These are phyloP conservation scores for Cladosporium sphaerospermum DNA, from an alignment of 2,329 filamentous ascomycete species.

Conservation along the genomic window DNA sequence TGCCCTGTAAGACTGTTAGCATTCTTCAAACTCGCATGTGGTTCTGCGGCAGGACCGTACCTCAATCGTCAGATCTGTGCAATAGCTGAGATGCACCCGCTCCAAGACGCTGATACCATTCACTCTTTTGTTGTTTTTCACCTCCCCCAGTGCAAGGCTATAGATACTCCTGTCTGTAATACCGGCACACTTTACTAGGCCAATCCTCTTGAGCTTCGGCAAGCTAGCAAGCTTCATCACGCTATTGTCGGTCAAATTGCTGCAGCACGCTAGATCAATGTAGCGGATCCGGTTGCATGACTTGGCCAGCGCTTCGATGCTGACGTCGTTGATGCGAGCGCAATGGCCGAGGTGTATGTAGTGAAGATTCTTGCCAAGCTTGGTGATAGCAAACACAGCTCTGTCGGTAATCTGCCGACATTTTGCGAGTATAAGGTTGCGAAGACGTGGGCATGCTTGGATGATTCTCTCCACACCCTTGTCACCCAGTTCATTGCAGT, in stretches of 20 bases:
- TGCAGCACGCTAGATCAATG: conserved; percentile 95
- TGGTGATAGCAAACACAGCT: conserved; percentile 79
- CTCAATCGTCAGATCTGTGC: conserved; percentile 72
- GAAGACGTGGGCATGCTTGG: conserved; percentile 73
- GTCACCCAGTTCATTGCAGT: conserved; percentile 77
- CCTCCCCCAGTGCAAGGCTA: conserved; percentile 56
- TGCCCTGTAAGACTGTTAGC: conserved; percentile 58
- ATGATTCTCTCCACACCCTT: conserved; percentile 85
- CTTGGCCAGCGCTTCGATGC: conserved; percentile 76
- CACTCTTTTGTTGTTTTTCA: conserved; percentile 36
- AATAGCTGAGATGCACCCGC: conserved; percentile 94
- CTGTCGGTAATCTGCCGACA: conserved; percentile 88
- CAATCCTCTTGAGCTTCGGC: conserved; percentile 90
- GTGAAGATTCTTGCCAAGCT: conserved; percentile 89
- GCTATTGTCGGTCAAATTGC: conserved; percentile 78
- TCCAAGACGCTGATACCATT: conserved; percentile 66
- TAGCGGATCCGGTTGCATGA: conserved; percentile 91
- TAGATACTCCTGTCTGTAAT: conserved; percentile 89
- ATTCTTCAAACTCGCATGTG: not conserved
- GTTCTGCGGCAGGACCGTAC: conserved; percentile 44
- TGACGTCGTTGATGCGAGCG: conserved; percentile 79
- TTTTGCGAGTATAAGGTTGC: conserved; percentile 91
- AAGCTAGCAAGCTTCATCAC: conserved; percentile 77
- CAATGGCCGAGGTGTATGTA: conserved; percentile 96
- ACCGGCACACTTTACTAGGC: conserved; percentile 83